phyloP scores from a whole-genome alignment of 73 alveolate genomes.

The Paramecium pentaurelia region DNA sequence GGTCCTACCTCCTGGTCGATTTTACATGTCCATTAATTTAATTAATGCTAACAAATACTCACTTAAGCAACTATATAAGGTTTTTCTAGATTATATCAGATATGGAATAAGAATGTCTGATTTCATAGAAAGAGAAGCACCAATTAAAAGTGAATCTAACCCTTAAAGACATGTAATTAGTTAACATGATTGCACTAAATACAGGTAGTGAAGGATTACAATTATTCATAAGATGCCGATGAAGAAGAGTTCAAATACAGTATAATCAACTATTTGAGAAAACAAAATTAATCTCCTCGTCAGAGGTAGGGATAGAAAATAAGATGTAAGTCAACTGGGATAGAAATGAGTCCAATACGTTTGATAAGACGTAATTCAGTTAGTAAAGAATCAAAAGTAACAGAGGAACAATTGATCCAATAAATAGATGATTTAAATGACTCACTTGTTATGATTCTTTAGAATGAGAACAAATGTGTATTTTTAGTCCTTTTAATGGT shows the following conservation, averaged over 20 bases:
- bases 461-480: neutral
- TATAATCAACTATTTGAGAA: slow-evolving; percentile 9
- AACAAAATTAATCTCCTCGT: neutral
- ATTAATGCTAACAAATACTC: neutral
- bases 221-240: slow-evolving; percentile 21
- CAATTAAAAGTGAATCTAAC: neutral
- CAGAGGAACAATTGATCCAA: neutral
- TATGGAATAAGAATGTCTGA: neutral
- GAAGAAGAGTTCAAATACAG: slow-evolving; percentile 40
- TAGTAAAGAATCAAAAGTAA: neutral
- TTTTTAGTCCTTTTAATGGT: neutral
- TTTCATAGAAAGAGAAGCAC: slow-evolving; percentile 16
- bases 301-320: neutral
- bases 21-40: slow-evolving; percentile 78
- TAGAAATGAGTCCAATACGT: neutral
- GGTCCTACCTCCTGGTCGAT: slow-evolving; percentile 86
- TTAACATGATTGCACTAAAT: slow-evolving; percentile 33
- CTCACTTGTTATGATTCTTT: neutral
- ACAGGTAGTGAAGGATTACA: neutral
- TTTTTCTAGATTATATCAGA: neutral
- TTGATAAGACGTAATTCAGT: neutral
- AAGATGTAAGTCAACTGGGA: slow-evolving; percentile 12
- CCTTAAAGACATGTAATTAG: neutral
- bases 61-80: neutral
- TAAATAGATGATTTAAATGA: slow-evolving; percentile 1